phyloP scores from a whole-genome alignment of 345 rosid species.

The Populus alba region DNA sequence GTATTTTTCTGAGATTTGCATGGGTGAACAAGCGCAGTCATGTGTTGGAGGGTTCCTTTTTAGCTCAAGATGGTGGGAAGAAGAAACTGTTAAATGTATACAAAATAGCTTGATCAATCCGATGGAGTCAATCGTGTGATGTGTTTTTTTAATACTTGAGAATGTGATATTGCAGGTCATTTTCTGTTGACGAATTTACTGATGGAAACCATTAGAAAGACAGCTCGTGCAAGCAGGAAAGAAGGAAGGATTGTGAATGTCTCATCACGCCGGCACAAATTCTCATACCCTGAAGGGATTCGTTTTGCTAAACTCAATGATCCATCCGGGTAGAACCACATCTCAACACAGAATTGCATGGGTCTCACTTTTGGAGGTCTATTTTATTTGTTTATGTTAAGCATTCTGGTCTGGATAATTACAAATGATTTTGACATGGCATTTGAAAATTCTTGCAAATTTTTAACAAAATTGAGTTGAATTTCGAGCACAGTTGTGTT shows the following conservation, averaged over 20 bases:
- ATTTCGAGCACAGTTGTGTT: background rate
- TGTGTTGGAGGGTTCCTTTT: too few relatives aligned
- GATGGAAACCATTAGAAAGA: conserved; percentile 15
- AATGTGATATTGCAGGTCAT: conserved; percentile 46
- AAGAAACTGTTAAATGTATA: too few relatives aligned
- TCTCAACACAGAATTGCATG: too few relatives aligned
- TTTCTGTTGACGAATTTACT: conserved; percentile 43
- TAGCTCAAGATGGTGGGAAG: too few relatives aligned
- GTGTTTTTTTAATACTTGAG: background rate
- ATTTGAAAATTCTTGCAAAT: background rate
- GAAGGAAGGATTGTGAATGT: conserved; percentile 65
- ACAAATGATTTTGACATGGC: background rate
- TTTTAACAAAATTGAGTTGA: background rate
- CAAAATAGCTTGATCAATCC: too few relatives aligned
- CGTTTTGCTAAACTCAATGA: conserved; percentile 40
- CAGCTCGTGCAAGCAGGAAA: conserved; percentile 37
- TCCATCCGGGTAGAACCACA: too few relatives aligned
- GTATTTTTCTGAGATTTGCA: too few relatives aligned
- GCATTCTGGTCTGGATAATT: background rate
- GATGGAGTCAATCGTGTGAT: background rate
- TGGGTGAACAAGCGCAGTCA: too few relatives aligned
- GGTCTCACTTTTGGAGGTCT: background rate
- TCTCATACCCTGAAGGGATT: conserved; percentile 35
- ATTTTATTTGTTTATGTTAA: background rate
- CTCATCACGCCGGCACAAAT: conserved; percentile 46